Conservation (phyloP, 139 green algal genomes). For the Medakamo hakoo region DNA sequence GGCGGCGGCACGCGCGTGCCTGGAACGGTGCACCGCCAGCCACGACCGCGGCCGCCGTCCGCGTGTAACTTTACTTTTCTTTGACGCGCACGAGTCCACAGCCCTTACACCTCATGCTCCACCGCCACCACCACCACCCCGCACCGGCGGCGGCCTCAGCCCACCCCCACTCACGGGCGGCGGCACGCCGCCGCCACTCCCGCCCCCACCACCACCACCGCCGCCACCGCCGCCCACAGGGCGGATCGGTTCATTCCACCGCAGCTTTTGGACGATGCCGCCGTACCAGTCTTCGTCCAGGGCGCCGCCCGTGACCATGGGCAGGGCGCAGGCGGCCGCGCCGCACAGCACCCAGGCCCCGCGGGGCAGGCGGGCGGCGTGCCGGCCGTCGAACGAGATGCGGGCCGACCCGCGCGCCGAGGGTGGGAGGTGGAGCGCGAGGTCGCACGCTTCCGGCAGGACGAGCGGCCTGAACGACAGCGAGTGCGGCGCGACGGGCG, state of each 20-base stretch:
- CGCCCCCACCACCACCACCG: no score
- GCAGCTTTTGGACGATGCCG: neutral
- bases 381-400: conserved; percentile 57
- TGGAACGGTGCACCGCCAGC: no score
- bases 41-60: no score
- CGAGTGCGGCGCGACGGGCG: conserved; percentile 67
- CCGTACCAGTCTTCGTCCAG: conserved; percentile 58
- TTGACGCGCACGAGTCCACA: no score
- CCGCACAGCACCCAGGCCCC: conserved; percentile 42
- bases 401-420: neutral
- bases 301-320: conserved; percentile 56
- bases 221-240: no score
- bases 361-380: conserved; percentile 36
- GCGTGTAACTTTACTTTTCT: no score
- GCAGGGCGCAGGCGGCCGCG: conserved; percentile 50
- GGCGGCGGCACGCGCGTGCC: no score
- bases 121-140: no score
- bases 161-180: no score
- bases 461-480: conserved; percentile 70
- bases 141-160: no score
- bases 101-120: no score
- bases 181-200: no score
- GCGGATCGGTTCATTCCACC: neutral
- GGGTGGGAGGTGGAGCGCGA: conserved; percentile 51
- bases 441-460: conserved; percentile 55